A percentile compares a stretch with the other conserved stretches of the same genome.
Conservation (phyloP, 2,329 filamentous ascomycete genomes). For the Atkinsonella hypoxylon region DNA sequence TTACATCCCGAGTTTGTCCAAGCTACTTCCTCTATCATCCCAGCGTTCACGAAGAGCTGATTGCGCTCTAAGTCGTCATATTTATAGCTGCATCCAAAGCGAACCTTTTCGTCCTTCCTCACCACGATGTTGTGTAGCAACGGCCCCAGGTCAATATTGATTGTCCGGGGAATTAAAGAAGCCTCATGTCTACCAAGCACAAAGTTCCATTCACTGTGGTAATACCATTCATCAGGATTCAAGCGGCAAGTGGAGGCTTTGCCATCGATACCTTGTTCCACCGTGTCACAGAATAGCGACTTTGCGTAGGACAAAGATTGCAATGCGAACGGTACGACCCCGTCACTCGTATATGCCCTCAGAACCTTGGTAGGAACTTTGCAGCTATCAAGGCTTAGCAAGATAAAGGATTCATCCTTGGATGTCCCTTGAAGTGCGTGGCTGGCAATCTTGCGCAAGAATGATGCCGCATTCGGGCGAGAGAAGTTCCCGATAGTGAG, state of each 20-base stretch:
- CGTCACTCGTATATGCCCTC: constrained; percentile 1
- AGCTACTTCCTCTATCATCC: not conserved
- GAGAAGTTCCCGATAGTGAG: constrained; percentile 3
- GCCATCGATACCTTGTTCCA: too few relatives aligned
- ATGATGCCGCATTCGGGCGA: not conserved
- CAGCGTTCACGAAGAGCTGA: not conserved
- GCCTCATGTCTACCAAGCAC: not conserved
- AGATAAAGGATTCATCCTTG: not conserved
- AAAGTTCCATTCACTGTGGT: constrained; percentile 2
- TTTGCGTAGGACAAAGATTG: not conserved
- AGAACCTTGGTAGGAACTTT: not conserved
- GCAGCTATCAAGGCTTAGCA: not conserved
- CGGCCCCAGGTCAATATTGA: not conserved
- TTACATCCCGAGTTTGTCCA: not conserved
- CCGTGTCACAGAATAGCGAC: not conserved
- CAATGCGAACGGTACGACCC: constrained; percentile 1
- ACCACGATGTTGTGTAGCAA: not conserved
- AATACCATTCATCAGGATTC: not conserved
- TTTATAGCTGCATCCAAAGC: not conserved
- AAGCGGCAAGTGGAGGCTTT: not conserved
- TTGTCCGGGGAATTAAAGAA: not conserved
- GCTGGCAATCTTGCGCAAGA: not conserved
- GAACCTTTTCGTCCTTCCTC: not conserved
- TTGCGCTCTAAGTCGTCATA: not conserved
- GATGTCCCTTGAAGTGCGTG: not conserved